phyloP scores from a whole-genome alignment of 768 basidiomycete genomes.

The Lactarius hengduanensis region DNA sequence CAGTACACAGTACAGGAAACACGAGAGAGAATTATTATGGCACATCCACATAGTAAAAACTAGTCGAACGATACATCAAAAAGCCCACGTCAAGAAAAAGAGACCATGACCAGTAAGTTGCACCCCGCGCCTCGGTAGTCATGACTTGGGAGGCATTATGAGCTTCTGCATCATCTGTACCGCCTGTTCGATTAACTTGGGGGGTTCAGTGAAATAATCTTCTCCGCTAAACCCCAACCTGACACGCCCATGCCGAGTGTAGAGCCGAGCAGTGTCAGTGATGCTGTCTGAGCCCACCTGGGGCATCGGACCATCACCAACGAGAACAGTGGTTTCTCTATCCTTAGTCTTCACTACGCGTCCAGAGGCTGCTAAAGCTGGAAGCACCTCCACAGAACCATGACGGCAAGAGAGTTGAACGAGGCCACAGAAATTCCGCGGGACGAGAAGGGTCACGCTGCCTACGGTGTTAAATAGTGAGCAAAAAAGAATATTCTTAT shows the following conservation, averaged over 20 bases:
- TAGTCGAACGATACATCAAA: not conserved
- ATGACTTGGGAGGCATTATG: not conserved
- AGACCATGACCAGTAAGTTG: not conserved
- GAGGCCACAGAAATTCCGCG: constrained; percentile 26
- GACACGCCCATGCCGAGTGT: constrained; percentile 21
- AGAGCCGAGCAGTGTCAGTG: constrained; percentile 21
- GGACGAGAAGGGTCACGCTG: constrained; percentile 21
- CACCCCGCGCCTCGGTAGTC: not conserved
- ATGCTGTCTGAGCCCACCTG: constrained; percentile 2
- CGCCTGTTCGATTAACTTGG: constrained; percentile 15
- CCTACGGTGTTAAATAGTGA: constrained; percentile 10
- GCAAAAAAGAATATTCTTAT: not conserved
- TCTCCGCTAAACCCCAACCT: constrained; percentile 28
- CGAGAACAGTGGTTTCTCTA: constrained; percentile 13
- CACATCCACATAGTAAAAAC: not conserved
- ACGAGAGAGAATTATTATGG: not conserved
- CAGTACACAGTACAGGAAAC: not conserved
- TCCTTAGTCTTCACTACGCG: constrained; percentile 16
- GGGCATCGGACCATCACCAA: constrained; percentile 21
- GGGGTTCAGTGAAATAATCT: constrained; percentile 14
- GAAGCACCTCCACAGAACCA: constrained; percentile 17
- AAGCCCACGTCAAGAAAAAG: not conserved
- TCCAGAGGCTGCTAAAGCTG: constrained; percentile 15
- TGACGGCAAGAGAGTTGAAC: constrained; percentile 19
- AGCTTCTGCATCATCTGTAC: constrained; percentile 17